A percentile compares a stretch with the other conserved stretches of the same genome.
Conservation (phyloP, 108 stramenopile genomes). For the Nitzschia putrida region DNA sequence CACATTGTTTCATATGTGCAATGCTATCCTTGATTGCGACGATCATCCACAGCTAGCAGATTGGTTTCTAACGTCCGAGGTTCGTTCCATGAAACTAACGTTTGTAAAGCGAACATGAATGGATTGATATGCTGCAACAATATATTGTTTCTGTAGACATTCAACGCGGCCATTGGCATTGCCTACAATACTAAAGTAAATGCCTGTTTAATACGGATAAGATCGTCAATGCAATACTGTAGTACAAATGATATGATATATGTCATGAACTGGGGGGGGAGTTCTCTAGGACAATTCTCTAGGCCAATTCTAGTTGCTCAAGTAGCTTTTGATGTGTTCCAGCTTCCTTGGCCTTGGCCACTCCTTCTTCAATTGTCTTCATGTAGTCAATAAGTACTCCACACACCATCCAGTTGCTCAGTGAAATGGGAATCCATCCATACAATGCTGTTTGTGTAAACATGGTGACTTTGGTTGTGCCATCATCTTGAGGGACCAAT, state of each 20-base stretch:
- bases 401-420: constrained; percentile 33
- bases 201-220: neutral
- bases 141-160: neutral
- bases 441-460: constrained; percentile 18
- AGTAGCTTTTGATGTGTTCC: constrained; percentile 22
- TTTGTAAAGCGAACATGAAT: constrained; percentile 20
- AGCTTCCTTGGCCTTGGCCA: constrained; percentile 12
- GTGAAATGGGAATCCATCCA: constrained; percentile 23
- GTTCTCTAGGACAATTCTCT: neutral
- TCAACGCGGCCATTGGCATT: too few relatives aligned
- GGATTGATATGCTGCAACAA: neutral
- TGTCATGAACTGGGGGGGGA: neutral
- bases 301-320: constrained; percentile 16
- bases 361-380: constrained; percentile 4
- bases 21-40: constrained; percentile 58
- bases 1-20: constrained; percentile 56
- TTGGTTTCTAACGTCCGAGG: constrained; percentile 64
- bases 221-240: neutral
- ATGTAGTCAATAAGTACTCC: constrained; percentile 26
- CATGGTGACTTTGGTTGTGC: constrained; percentile 15
- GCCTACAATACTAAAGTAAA: too few relatives aligned
- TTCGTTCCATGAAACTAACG: constrained; percentile 57
- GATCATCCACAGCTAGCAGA: constrained; percentile 39
- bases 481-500: constrained; percentile 10
- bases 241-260: neutral